phyloP scores from a whole-genome alignment of 192 early-diverging fungal genomes.

The Backusella mclennaniae region DNA sequence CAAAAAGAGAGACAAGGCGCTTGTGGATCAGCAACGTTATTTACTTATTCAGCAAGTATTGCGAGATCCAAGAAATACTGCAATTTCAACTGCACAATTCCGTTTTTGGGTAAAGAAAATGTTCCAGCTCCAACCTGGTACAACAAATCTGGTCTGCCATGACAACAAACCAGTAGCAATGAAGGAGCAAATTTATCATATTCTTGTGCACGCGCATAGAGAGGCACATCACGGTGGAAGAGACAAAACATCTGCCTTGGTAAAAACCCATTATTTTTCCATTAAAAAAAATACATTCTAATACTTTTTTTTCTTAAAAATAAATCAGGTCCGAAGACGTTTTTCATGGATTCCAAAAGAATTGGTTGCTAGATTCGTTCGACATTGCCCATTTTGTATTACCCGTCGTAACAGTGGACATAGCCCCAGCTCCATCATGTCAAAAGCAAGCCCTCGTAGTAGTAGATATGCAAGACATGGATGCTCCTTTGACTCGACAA shows the following conservation, averaged over 20 bases:
- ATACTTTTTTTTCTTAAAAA: not conserved
- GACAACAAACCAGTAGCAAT: constrained; percentile 53
- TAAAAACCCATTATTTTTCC: constrained; percentile 2
- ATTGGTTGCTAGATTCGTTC: constrained; percentile 36
- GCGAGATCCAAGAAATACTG: constrained; percentile 49
- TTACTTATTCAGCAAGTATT: constrained; percentile 51
- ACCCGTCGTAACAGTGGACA: constrained; percentile 33
- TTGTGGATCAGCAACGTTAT: constrained; percentile 47
- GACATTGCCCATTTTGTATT: constrained; percentile 42
- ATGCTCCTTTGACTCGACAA: constrained; percentile 11
- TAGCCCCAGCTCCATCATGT: constrained; percentile 19
- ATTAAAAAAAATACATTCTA: not conserved
- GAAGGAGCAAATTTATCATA: constrained; percentile 50
- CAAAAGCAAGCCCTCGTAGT: constrained; percentile 23
- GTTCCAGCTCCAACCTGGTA: constrained; percentile 43
- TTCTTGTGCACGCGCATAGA: constrained; percentile 48
- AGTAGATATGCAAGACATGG: constrained; percentile 25
- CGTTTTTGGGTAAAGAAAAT: constrained; percentile 60
- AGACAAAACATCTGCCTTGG: constrained; percentile 59
- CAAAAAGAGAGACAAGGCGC: constrained; percentile 54
- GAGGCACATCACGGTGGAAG: constrained; percentile 52
- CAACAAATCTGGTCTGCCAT: constrained; percentile 45
- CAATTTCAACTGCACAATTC: constrained; percentile 54
- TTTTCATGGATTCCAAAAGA: constrained; percentile 44
- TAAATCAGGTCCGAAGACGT: constrained; percentile 27